phyloP scores from a whole-genome alignment of 768 basidiomycete species.

The Mycena albidolilacea region DNA sequence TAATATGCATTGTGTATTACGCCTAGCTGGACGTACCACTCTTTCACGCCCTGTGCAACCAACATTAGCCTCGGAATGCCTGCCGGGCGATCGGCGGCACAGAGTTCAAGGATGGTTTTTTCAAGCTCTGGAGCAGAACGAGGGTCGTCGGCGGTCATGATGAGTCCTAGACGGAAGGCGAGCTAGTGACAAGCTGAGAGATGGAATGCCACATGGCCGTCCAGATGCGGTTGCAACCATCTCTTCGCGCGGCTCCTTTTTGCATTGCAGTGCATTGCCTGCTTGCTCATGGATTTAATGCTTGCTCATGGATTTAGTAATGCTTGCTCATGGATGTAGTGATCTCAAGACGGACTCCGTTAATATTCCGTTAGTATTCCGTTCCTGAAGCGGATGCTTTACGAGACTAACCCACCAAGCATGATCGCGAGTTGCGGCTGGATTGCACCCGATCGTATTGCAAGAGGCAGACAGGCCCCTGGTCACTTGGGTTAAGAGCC shows the following conservation, averaged over 20 bases:
- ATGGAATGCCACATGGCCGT: slow-evolving; percentile 14
- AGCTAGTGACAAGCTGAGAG: slow-evolving; percentile 14
- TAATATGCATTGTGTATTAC: slow-evolving; percentile 11
- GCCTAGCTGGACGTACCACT: slow-evolving; percentile 21
- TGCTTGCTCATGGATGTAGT: neutral
- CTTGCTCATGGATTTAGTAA: slow-evolving; percentile 17
- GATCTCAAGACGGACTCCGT: slow-evolving; percentile 10
- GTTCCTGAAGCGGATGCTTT: neutral
- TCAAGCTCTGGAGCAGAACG: slow-evolving; percentile 21
- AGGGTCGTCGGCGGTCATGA: slow-evolving; percentile 18
- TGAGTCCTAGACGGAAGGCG: slow-evolving; percentile 2
- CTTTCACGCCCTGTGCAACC: slow-evolving; percentile 26
- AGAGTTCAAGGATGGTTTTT: slow-evolving; percentile 18
- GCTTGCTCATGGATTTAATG: slow-evolving; percentile 5
- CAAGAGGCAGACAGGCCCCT: slow-evolving; percentile 17
- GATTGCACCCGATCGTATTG: slow-evolving; percentile 6
- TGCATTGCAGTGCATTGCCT: slow-evolving; percentile 11
- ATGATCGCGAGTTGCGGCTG: slow-evolving; percentile 24
- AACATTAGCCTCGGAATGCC: slow-evolving; percentile 19
- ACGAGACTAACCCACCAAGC: slow-evolving; percentile 1
- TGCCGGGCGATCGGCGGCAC: neutral
- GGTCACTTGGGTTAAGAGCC: slow-evolving; percentile 4
- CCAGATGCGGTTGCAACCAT: slow-evolving; percentile 17
- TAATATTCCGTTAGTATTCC: slow-evolving; percentile 10
- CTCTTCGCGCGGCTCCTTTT: slow-evolving; percentile 12